Percentiles rank a stretch among this genome's conserved stretches.
Conservation (phyloP, 768 basidiomycete species). For the Pseudohyphozyma bogoriensis region DNA sequence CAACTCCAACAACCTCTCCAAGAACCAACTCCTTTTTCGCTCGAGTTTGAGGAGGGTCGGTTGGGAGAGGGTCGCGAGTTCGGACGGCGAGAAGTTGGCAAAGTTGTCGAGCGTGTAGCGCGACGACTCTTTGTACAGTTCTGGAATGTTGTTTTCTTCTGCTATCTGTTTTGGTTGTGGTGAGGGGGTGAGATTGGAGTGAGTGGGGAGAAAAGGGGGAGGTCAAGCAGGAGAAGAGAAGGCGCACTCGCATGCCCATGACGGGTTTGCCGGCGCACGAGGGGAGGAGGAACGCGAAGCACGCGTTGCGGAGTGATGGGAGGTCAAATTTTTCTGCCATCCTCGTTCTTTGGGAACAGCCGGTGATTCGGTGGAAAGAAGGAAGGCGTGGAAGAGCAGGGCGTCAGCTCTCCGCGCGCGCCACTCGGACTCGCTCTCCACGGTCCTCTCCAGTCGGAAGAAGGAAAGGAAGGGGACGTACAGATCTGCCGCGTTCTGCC, state of each 20-base stretch:
- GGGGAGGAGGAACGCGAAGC: conserved; percentile 75
- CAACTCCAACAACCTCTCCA: conserved; percentile 85
- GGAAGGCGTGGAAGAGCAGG: too few relatives aligned
- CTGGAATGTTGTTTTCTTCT: conserved; percentile 22
- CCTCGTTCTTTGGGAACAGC: too few relatives aligned
- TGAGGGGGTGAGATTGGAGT: background rate
- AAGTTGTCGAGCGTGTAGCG: conserved; percentile 59
- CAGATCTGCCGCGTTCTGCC: conserved; percentile 86
- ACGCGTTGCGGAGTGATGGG: conserved; percentile 43
- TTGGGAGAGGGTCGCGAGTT: conserved; percentile 48
- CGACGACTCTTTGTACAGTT: conserved; percentile 68
- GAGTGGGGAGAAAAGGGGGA: background rate
- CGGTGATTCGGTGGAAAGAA: too few relatives aligned
- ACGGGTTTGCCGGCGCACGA: conserved; percentile 88
- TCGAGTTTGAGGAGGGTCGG: conserved; percentile 82
- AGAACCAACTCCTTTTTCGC: conserved; percentile 88
- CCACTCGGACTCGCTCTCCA: too few relatives aligned
- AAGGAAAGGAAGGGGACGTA: background rate
- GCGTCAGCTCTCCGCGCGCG: too few relatives aligned
- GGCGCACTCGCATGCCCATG: conserved; percentile 84
- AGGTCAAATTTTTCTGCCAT: conserved; percentile 21
- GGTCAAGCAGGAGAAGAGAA: too few relatives aligned
- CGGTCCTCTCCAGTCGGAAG: too few relatives aligned
- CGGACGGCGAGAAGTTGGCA: conserved; percentile 33
- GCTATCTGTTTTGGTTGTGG: background rate